Percentiles rank a stretch among this genome's conserved stretches.
Evolutionary conservation across 139 green algal genomes (phyloP).

Genomic region (Yamagishiella unicocca): DNA sequence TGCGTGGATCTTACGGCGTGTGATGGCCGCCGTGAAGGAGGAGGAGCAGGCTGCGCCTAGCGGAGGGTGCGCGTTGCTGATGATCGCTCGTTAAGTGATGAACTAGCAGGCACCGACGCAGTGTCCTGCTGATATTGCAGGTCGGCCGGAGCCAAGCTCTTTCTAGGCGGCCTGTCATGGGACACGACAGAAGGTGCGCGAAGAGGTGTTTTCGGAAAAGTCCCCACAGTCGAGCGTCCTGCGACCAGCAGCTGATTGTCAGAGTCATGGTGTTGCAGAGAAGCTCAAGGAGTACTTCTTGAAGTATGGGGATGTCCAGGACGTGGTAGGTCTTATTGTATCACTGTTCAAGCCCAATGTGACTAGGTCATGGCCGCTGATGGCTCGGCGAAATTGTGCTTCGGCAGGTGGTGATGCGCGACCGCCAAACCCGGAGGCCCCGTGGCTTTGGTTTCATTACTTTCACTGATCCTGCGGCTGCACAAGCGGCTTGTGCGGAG

Average conservation of each 20-base stretch:
- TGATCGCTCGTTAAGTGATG: conserved; percentile 16
- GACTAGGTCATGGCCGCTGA: background rate
- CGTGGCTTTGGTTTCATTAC: conserved; percentile 92
- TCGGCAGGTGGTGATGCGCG: conserved; percentile 84
- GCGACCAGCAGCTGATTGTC: conserved; percentile 8
- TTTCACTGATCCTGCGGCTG: conserved; percentile 68
- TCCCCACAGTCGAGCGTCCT: background rate
- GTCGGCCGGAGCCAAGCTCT: conserved; percentile 68
- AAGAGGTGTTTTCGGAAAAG: background rate
- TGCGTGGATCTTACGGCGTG: background rate
- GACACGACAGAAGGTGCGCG: conserved; percentile 78
- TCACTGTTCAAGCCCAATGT: background rate
- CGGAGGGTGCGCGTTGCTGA: conserved; percentile 35
- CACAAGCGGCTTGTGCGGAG: conserved; percentile 69
- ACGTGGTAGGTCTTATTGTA: conserved; percentile 68
- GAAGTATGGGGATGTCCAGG: conserved; percentile 76
- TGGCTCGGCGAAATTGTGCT: background rate
- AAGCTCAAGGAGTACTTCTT: conserved; percentile 78
- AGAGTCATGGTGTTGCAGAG: conserved; percentile 60
- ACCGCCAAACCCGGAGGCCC: conserved; percentile 74
- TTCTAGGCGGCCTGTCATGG: conserved; percentile 81
- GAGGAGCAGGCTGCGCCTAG: conserved; percentile 29
- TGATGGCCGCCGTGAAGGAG: conserved; percentile 38
- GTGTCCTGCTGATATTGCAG: background rate
- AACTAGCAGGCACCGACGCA: background rate